Conservation (phyloP, 2,329 filamentous ascomycete species). For the Pestalotiopsis sp. region DNA sequence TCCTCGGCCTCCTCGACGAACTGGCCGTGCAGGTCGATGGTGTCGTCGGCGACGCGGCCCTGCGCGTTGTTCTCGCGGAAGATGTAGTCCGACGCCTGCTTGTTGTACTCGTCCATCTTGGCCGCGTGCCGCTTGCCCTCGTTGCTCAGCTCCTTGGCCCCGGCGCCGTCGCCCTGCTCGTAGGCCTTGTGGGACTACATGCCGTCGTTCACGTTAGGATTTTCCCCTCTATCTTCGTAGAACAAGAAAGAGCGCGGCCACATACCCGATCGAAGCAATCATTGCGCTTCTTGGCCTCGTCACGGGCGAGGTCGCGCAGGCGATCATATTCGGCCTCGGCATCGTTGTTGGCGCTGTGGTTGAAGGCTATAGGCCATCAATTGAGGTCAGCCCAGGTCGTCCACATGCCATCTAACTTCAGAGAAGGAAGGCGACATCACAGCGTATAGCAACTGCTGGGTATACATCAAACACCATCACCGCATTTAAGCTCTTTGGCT, state of each 20-base stretch:
- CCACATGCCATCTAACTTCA: background rate
- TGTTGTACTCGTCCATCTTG: slow-evolving; percentile 87
- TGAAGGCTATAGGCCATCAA: slow-evolving; percentile 66
- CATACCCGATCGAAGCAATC: slow-evolving; percentile 75
- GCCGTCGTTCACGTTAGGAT: background rate
- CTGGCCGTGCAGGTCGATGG: slow-evolving; percentile 92
- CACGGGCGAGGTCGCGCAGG: slow-evolving; percentile 79
- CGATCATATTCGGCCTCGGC: slow-evolving; percentile 90
- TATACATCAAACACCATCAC: no score
- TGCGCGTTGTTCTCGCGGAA: slow-evolving; percentile 91
- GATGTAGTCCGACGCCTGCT: slow-evolving; percentile 89
- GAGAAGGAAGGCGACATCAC: no score
- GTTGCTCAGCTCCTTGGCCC: slow-evolving; percentile 82
- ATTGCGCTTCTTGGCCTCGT: slow-evolving; percentile 78
- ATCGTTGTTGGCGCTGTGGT: slow-evolving; percentile 67
- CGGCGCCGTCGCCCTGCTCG: slow-evolving; percentile 76
- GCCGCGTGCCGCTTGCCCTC: slow-evolving; percentile 80
- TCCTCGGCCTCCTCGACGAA: slow-evolving; percentile 94
- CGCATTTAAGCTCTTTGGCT: no score
- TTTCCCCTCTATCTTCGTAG: background rate
- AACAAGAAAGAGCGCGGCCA: slow-evolving; percentile 15
- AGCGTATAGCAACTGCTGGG: no score
- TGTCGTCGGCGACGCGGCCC: slow-evolving; percentile 75
- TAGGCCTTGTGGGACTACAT: slow-evolving; percentile 77
- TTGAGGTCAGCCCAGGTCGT: background rate